These are phyloP conservation scores for Annulohypoxylon nitens DNA, from an alignment of 495 filamentous ascomycete genomes.

Conservation along the genomic window DNA sequence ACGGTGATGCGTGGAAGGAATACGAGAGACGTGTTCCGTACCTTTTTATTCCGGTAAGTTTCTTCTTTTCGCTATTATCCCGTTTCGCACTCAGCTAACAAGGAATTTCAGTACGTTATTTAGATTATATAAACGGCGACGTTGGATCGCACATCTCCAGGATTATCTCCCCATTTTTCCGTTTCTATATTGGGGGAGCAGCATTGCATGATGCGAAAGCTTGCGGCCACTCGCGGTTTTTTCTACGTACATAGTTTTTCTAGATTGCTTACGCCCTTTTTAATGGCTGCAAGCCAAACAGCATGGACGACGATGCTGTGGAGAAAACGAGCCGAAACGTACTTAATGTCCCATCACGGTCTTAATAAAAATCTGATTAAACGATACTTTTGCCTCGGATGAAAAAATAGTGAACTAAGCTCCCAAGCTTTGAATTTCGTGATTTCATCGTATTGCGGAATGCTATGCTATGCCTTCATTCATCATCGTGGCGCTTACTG, in stretches of 20 bases:
- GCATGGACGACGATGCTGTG: constrained; percentile 22
- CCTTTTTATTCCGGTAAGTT: constrained; percentile 94
- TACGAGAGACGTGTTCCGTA: constrained; percentile 91
- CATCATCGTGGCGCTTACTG: constrained; percentile 11
- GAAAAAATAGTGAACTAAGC: neutral
- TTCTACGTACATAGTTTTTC: constrained; percentile 32
- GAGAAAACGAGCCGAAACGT: constrained; percentile 41
- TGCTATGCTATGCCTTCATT: constrained; percentile 22
- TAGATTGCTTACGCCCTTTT: constrained; percentile 40
- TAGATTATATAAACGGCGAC: constrained; percentile 19
- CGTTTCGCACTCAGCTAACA: neutral
- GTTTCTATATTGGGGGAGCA: neutral
- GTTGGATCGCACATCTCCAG: neutral
- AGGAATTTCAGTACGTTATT: constrained; percentile 42
- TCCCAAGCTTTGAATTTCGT: neutral
- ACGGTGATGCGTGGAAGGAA: constrained; percentile 91
- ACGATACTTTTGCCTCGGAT: neutral
- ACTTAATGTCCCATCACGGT: constrained; percentile 24
- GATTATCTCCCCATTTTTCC: neutral
- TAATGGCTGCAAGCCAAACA: constrained; percentile 23
- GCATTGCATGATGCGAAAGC: constrained; percentile 7
- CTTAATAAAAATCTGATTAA: constrained; percentile 32
- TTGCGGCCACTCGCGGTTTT: constrained; percentile 24
- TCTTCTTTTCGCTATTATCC: neutral
- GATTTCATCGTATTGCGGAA: constrained; percentile 17